Evolutionary conservation across 2,329 filamentous ascomycete species (phyloP), one percentile per base, ranked within the genome.

Genomic region (Colletotrichum sp.): DNA sequence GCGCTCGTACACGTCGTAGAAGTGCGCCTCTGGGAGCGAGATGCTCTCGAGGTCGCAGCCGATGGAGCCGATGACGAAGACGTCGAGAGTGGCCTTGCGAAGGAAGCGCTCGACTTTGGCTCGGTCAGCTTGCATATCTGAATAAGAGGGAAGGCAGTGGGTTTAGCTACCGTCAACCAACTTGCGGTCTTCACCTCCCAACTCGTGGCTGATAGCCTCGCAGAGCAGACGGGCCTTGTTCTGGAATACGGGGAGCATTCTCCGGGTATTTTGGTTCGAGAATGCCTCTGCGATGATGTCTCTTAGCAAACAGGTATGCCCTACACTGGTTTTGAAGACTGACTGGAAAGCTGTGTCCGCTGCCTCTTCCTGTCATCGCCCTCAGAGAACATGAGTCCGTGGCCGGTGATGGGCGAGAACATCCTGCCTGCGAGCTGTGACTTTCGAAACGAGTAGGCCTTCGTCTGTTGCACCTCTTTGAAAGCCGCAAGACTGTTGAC

Each of bases 381-480:
- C 68, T 87, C 86, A 2, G 82, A 78, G 63, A 87, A 84, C 7
- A 87, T 75, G 1, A 87, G 76, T 0, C 85, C 85, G 0, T 77
- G 77, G 1, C 85, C 85, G 0, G 81, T 78, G 49, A 87, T 83
- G 70, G 86, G 84, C 8, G 80, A 81, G 13, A 85, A 81, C 18
- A 85, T 75, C 4, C 82, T 80, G 2, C 77, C 77, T 49, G 84
- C 84, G 65, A 83, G 80, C 1, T 76, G 78, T 1, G 85, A 83
- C 72, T 87, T 87, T 24, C 80, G 78, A 70, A 87, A 86, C 5
- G 81, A 79, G 59, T 88, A 87, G 32, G 79, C 83, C n/a, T 86
- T 80, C 6, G 83, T 84, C 70, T 85, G 82, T n/a, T 87, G 76
- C 2, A 87, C 80, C 28, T 84, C 84, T 60, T 83, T 84, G 72